Percentiles rank a stretch among this genome's conserved stretches.
These are phyloP conservation scores for Termitomyces sp. DNA, from an alignment of 768 basidiomycete species.

Conservation along the genomic window DNA sequence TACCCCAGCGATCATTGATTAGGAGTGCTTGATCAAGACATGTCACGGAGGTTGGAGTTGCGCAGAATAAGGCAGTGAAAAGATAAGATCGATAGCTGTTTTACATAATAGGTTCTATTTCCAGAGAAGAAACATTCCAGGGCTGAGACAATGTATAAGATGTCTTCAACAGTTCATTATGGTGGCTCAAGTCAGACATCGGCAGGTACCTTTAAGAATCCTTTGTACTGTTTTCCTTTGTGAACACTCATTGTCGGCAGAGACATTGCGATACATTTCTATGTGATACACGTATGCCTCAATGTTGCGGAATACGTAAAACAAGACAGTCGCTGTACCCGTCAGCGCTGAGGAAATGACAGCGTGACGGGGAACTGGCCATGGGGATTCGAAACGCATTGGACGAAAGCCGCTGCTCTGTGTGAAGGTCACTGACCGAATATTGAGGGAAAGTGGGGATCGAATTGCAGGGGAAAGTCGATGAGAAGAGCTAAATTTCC, in stretches of 20 bases:
- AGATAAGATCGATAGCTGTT: no score
- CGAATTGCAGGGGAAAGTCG: no score
- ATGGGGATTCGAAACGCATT: neutral
- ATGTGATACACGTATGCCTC: neutral
- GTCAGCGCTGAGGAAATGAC: no score
- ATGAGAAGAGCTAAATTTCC: no score
- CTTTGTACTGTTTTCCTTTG: neutral
- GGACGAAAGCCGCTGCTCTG: neutral
- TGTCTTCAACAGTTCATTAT: neutral
- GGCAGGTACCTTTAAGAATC: neutral
- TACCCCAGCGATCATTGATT: no score
- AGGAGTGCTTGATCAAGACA: no score
- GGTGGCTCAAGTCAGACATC: neutral
- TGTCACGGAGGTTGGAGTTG: no score
- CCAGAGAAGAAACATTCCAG: neutral
- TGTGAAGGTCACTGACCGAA: neutral
- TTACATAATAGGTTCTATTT: no score
- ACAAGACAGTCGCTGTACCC: neutral
- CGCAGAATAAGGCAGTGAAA: no score
- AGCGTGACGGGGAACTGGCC: neutral
- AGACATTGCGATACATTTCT: neutral
- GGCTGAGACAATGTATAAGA: neutral
- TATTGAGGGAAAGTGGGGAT: neutral
- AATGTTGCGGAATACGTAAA: neutral
- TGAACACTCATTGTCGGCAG: neutral